Percentiles rank a stretch among this genome's conserved stretches.
Evolutionary conservation across 2,329 filamentous ascomycete genomes (phyloP).

Genomic region (Aspergillus ochraceus): DNA sequence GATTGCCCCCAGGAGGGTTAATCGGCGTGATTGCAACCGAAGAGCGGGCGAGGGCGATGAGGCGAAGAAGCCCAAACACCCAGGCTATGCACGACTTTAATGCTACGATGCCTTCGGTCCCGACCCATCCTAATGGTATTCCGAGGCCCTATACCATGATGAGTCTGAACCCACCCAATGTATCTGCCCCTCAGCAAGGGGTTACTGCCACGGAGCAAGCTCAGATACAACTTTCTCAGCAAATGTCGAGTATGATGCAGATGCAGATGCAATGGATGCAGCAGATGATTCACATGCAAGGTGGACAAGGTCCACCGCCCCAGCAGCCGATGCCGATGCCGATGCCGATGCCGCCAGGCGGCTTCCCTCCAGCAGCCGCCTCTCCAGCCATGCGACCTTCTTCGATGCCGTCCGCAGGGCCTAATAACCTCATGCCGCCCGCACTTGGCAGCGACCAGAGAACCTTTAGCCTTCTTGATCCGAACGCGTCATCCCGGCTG

Average conservation of each 20-base stretch:
- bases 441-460: constrained; percentile 46
- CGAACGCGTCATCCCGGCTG: constrained; percentile 48
- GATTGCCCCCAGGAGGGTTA: constrained; percentile 69
- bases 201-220: constrained; percentile 67
- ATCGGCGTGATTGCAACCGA: constrained; percentile 87
- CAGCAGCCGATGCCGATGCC: constrained; percentile 29
- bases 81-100: constrained; percentile 49
- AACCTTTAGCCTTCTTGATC: constrained; percentile 83
- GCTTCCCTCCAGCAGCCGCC: constrained; percentile 24
- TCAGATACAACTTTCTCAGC: constrained; percentile 76
- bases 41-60: constrained; percentile 74
- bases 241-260: constrained; percentile 86
- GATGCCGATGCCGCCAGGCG: constrained; percentile 25
- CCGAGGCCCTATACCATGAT: constrained; percentile 41
- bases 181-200: constrained; percentile 25
- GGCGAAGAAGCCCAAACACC: constrained; percentile 73
- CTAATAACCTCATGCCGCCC: constrained; percentile 20
- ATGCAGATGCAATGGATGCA: constrained; percentile 97
- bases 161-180: constrained; percentile 24
- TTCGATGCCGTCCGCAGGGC: constrained; percentile 46
- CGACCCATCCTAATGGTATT: constrained; percentile 29
- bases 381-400: constrained; percentile 44
- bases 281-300: constrained; percentile 64
- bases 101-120: constrained; percentile 31
- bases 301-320: constrained; percentile 33